A percentile compares a stretch with the other conserved stretches of the same genome.
Evolutionary conservation across 371 early-diverging fungal genomes (phyloP).

Genomic region (Saksenaea vasiformis): DNA sequence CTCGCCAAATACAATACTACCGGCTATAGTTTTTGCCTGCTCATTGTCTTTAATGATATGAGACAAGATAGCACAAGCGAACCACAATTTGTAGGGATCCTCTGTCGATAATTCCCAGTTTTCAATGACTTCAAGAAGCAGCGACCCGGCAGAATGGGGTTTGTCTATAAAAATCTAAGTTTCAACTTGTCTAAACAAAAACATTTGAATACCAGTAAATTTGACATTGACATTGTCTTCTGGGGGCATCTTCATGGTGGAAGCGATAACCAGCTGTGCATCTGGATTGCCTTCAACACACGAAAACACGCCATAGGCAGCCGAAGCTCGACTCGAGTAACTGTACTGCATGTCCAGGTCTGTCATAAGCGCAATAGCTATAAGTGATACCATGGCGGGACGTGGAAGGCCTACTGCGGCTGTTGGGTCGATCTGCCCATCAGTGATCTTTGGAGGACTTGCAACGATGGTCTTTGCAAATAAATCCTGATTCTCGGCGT

Average conservation of each 20-base stretch:
- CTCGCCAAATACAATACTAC: slow-evolving; percentile 75
- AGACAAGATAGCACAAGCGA: slow-evolving; percentile 81
- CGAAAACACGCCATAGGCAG: slow-evolving; percentile 72
- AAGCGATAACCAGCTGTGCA: slow-evolving; percentile 82
- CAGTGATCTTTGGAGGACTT: slow-evolving; percentile 33
- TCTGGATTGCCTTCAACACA: slow-evolving; percentile 81
- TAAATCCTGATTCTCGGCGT: slow-evolving; percentile 72
- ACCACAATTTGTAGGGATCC: slow-evolving; percentile 90
- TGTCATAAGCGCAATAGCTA: slow-evolving; percentile 57
- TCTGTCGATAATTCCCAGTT: slow-evolving; percentile 69
- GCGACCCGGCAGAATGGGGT: slow-evolving; percentile 86
- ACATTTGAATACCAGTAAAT: slow-evolving; percentile 26
- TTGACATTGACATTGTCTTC: slow-evolving; percentile 57
- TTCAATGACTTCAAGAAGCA: slow-evolving; percentile 75
- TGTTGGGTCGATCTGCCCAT: slow-evolving; percentile 24
- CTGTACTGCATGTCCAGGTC: slow-evolving; percentile 50
- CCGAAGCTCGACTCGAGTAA: slow-evolving; percentile 72
- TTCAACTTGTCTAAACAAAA: not conserved
- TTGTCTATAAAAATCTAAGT: slow-evolving; percentile 35
- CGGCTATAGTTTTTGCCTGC: slow-evolving; percentile 74
- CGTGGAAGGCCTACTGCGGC: slow-evolving; percentile 31
- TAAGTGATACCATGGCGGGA: slow-evolving; percentile 63
- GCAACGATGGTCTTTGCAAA: slow-evolving; percentile 62
- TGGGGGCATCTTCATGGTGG: slow-evolving; percentile 84
- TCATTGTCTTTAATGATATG: slow-evolving; percentile 75